Conservation (phyloP, 1,284 basidiomycete species). For the Melampsora larici-populina region DNA sequence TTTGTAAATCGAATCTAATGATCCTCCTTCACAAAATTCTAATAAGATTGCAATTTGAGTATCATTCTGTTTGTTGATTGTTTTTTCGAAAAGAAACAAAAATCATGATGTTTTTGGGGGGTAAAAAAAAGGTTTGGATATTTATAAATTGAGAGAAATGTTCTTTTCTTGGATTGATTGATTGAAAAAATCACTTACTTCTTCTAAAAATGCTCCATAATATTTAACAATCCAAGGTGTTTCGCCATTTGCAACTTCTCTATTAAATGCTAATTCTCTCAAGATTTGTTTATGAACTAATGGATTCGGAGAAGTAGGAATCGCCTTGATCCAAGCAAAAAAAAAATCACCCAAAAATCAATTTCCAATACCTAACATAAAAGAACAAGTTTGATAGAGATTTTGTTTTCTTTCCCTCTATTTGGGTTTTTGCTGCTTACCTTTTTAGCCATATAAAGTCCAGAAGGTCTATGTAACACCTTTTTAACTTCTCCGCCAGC, state of each 20-base stretch:
- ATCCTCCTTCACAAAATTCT: slow-evolving; percentile 83
- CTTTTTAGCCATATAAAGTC: slow-evolving; percentile 84
- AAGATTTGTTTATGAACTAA: slow-evolving; percentile 78
- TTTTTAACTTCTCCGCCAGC: slow-evolving; percentile 93
- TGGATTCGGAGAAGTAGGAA: slow-evolving; percentile 89
- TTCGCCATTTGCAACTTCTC: slow-evolving; percentile 62
- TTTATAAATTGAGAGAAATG: too few species aligned
- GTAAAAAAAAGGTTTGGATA: too few species aligned
- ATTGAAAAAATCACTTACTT: slow-evolving; percentile 58
- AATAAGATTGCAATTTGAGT: slow-evolving; percentile 93
- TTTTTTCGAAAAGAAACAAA: neutral
- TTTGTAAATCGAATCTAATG: slow-evolving; percentile 78
- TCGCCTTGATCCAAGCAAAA: slow-evolving; percentile 60
- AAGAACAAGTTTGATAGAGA: too few species aligned
- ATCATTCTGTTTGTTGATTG: slow-evolving; percentile 54
- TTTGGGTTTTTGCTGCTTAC: too few species aligned
- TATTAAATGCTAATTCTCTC: slow-evolving; percentile 85
- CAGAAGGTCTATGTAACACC: slow-evolving; percentile 73
- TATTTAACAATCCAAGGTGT: slow-evolving; percentile 88
- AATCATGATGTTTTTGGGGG: too few species aligned
- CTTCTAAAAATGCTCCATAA: slow-evolving; percentile 91
- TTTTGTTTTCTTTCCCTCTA: too few species aligned
- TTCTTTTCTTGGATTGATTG: too few species aligned
- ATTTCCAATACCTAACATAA: neutral
- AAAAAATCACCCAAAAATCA: neutral